Conservation (phyloP, 1,139 yeast species). For the Scheffersomyces titani region DNA sequence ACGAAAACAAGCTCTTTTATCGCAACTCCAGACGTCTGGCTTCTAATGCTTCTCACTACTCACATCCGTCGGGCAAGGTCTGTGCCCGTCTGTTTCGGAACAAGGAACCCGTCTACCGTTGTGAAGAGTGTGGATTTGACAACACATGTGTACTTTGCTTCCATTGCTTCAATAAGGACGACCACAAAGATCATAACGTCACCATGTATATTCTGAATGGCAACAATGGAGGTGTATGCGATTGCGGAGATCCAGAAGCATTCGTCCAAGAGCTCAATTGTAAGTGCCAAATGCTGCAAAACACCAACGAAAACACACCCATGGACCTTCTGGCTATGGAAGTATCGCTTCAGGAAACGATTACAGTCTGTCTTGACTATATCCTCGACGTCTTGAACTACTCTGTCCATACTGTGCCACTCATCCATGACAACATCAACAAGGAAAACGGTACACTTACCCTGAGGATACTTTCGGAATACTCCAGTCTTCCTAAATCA, state of each 20-base stretch:
- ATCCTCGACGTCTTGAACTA: constrained; percentile 47
- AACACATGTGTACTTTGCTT: constrained; percentile 74
- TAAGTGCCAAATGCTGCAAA: constrained; percentile 22
- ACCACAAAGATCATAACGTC: constrained; percentile 67
- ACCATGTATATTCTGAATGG: constrained; percentile 52
- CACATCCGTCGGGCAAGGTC: constrained; percentile 49
- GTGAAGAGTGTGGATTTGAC: constrained; percentile 68
- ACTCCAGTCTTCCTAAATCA: constrained; percentile 28
- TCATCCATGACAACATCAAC: constrained; percentile 29
- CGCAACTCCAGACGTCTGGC: neutral
- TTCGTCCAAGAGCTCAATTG: constrained; percentile 65
- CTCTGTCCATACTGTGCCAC: constrained; percentile 37
- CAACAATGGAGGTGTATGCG: constrained; percentile 67
- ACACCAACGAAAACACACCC: constrained; percentile 1
- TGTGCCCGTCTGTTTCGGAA: constrained; percentile 62
- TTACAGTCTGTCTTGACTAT: constrained; percentile 46
- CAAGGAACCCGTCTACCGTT: constrained; percentile 68
- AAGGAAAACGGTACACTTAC: constrained; percentile 16
- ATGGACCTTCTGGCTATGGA: constrained; percentile 5
- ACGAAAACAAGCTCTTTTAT: neutral
- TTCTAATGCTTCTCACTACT: constrained; percentile 5
- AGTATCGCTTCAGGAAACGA: constrained; percentile 26
- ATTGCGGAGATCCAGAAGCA: constrained; percentile 90
- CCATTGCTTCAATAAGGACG: constrained; percentile 66
- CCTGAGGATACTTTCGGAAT: constrained; percentile 27